phyloP scores from a whole-genome alignment of 2,329 filamentous ascomycete genomes.

The Pseudogymnoascus sp. region DNA sequence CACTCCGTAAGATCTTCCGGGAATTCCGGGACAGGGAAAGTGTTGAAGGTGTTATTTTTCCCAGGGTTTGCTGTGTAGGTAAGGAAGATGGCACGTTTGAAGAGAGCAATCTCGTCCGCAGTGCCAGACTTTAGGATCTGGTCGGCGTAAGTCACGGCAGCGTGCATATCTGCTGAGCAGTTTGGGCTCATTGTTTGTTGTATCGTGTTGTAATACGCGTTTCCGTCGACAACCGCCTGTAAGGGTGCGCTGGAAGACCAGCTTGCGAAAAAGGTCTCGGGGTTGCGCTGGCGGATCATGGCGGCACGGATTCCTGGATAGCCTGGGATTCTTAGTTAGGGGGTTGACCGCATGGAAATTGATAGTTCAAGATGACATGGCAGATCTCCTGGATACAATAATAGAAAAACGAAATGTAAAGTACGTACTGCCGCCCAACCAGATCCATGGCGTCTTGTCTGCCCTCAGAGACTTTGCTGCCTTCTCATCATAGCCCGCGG shows the following conservation, averaged over 20 bases:
- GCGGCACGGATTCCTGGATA: slow-evolving; percentile 12
- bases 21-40: neutral
- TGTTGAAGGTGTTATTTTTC: neutral
- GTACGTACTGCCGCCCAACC: slow-evolving; percentile 10
- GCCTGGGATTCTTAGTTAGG: neutral
- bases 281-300: slow-evolving; percentile 10
- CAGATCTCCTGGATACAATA: neutral
- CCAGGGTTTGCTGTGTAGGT: neutral
- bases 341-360: neutral
- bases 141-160: slow-evolving; percentile 12
- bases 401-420: neutral
- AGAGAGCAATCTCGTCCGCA: slow-evolving; percentile 9
- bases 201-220: slow-evolving; percentile 11
- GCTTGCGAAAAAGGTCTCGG: slow-evolving; percentile 13
- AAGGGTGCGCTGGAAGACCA: slow-evolving; percentile 11
- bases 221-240: slow-evolving; percentile 8
- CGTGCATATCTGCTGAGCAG: slow-evolving; percentile 14
- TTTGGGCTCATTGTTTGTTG: slow-evolving; percentile 12
- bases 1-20: neutral
- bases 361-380: neutral
- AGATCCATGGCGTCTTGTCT: slow-evolving; percentile 13
- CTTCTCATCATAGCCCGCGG: neutral
- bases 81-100: slow-evolving; percentile 11
- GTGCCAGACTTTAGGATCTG: slow-evolving; percentile 9
- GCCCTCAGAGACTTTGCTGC: neutral